Conservation (phyloP, 306 rosid species). For the Cucumis cinereus region DNA sequence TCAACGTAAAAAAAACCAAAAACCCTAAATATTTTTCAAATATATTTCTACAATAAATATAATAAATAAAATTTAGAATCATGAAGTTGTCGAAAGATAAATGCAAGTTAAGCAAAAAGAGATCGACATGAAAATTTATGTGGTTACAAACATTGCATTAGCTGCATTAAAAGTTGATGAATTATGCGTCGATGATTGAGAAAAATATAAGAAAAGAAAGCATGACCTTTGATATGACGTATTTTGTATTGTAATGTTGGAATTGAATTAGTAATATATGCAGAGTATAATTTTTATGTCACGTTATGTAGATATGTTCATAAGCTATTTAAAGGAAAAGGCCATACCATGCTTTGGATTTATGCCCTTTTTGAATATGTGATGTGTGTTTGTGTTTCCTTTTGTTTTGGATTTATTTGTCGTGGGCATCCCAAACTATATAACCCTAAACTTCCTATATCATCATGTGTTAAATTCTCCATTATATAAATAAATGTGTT, state of each 20-base stretch:
- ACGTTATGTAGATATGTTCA: not conserved
- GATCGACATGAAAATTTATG: too few relatives aligned
- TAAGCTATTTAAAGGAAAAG: not conserved
- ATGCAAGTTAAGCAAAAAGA: too few relatives aligned
- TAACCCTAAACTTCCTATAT: not conserved
- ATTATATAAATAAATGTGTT: too few relatives aligned
- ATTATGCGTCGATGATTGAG: not conserved
- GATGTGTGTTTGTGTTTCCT: not conserved
- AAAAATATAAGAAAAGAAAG: not conserved
- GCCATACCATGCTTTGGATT: not conserved
- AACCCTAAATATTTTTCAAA: too few relatives aligned
- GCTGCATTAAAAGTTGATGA: too few relatives aligned
- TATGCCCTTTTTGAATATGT: slow-evolving; percentile 2
- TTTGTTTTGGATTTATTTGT: not conserved
- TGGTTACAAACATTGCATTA: too few relatives aligned
- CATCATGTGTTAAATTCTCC: too few relatives aligned
- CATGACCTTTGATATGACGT: not conserved
- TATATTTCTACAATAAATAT: too few relatives aligned
- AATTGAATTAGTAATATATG: not conserved
- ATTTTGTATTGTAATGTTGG: not conserved
- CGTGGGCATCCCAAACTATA: not conserved
- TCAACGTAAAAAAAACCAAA: slow-evolving; percentile 1
- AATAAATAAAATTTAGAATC: too few relatives aligned
- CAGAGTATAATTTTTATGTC: not conserved
- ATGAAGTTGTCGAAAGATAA: too few relatives aligned